Evolutionary conservation across 345 rosid species (phyloP), one percentile per base, ranked within the genome.

Genomic region (Populus alba): DNA sequence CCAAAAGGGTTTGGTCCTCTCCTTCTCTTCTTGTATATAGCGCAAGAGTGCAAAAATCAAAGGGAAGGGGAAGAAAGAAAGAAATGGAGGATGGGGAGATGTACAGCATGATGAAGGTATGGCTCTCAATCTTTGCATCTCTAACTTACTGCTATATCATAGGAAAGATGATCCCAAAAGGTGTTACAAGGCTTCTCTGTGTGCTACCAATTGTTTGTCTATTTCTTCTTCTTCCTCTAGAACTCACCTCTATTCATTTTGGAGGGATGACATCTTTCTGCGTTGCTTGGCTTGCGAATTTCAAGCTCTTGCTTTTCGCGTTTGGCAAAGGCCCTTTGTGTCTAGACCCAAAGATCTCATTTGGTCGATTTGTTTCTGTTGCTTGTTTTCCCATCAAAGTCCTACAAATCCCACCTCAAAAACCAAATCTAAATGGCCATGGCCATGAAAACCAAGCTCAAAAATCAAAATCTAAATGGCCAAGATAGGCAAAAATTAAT

Each of bases 321-420:
- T 75, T 80, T 22, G 83, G 67, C 20, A 35, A 45, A 45, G 79
- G 79, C 29, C 83, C 83, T 51, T 22, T 80, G 22, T 67, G 47
- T n/a, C 68, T 66, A n/a, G 31, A 79, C 59, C 73, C 83, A 49
- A 71, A 85, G 0, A 6, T 81, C 29, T 77, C 90, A 71, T 85
- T 91, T 8, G 81, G 86, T 13, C 67, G 76, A 38, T 93, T 91
- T 72, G 25, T 89, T 12, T 80, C 83, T 1, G n/a, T 89, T 5
- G 83, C 92, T 76, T 84, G 89, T 77, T 81, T 92, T 4, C 95
- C 92, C 51, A 85, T 93, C 83, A 89, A 91, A 73, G 73, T 89
- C 78, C 88, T 66, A 41, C 53, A 49, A 9, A 82, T 29, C 45
- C 74, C 82, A 45, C 16, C 81, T 79, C 66, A 70, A 1, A 75